Evolutionary conservation across 139 green algal genomes (phyloP).

Genomic region (Tetradesmus lagerheimii): DNA sequence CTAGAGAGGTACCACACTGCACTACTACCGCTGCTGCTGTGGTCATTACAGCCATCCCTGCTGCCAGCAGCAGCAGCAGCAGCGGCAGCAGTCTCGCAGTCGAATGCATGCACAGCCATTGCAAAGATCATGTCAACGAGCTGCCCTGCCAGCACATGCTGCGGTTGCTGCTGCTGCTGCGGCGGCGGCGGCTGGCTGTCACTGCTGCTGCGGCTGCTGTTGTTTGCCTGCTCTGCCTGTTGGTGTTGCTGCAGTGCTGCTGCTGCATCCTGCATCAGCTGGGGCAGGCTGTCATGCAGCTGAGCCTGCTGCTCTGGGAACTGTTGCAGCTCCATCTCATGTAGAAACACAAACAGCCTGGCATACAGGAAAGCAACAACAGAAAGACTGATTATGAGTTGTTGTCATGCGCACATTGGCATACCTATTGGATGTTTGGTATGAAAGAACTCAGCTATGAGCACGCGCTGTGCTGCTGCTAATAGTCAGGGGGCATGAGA

Average conservation of each 20-base stretch:
- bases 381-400: no score
- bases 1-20: not conserved
- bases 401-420: no score
- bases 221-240: not conserved
- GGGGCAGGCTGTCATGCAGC: not conserved
- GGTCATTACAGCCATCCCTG: not conserved
- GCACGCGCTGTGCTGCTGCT: not conserved
- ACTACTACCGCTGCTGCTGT: constrained; percentile 6
- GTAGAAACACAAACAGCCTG: constrained; percentile 17
- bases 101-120: not conserved
- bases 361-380: not conserved
- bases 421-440: no score
- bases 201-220: constrained; percentile 3
- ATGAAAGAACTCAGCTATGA: no score
- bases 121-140: constrained; percentile 4
- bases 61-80: not conserved
- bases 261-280: not conserved
- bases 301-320: not conserved
- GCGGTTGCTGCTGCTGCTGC: not conserved
- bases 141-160: not conserved
- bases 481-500: no score
- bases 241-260: constrained; percentile 30
- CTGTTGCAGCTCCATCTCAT: not conserved
- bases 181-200: not conserved
- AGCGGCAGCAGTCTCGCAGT: not conserved